phyloP scores from a whole-genome alignment of 805 yeast genomes.

The Cephaloascus fragrans region DNA sequence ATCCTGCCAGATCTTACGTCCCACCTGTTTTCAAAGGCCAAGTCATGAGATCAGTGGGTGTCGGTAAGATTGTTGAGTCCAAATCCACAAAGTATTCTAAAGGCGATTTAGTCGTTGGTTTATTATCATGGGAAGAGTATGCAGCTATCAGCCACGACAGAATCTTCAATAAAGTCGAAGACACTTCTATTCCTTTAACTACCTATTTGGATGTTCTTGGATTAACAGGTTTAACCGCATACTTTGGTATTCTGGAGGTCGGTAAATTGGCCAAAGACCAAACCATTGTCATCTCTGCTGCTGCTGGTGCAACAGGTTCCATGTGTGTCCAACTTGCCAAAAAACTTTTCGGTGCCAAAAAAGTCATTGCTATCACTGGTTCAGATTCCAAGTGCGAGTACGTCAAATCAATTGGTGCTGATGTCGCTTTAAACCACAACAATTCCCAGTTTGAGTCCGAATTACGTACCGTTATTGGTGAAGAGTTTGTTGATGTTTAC shows the following conservation, averaged over 20 bases:
- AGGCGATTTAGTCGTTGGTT: constrained; percentile 34
- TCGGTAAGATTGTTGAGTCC: constrained; percentile 41
- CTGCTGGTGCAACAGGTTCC: constrained; percentile 70
- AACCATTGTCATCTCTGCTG: constrained; percentile 48
- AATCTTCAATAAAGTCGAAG: constrained; percentile 19
- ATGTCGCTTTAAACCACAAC: constrained; percentile 44
- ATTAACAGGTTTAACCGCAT: constrained; percentile 52
- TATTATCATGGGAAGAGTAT: constrained; percentile 40
- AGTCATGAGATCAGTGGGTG: constrained; percentile 33
- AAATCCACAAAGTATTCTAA: constrained; percentile 24
- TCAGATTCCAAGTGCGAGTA: constrained; percentile 42
- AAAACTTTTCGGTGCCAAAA: constrained; percentile 38
- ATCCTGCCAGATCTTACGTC: constrained; percentile 19
- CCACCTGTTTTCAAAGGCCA: constrained; percentile 33
- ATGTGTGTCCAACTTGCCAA: constrained; percentile 48
- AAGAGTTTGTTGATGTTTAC: constrained; percentile 39
- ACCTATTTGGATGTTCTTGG: constrained; percentile 43
- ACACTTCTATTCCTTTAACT: constrained; percentile 22
- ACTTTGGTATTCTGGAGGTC: constrained; percentile 39
- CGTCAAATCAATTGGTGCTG: constrained; percentile 47
- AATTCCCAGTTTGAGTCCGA: constrained; percentile 24
- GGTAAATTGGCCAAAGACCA: constrained; percentile 37
- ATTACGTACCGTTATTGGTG: constrained; percentile 31
- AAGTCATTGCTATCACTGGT: constrained; percentile 56
- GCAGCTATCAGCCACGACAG: constrained; percentile 17